Percentiles rank a stretch among this genome's conserved stretches.
These are phyloP conservation scores for Aspergillus fumigatiaffinis DNA, from an alignment of 2,329 filamentous ascomycete genomes.

Conservation along the genomic window DNA sequence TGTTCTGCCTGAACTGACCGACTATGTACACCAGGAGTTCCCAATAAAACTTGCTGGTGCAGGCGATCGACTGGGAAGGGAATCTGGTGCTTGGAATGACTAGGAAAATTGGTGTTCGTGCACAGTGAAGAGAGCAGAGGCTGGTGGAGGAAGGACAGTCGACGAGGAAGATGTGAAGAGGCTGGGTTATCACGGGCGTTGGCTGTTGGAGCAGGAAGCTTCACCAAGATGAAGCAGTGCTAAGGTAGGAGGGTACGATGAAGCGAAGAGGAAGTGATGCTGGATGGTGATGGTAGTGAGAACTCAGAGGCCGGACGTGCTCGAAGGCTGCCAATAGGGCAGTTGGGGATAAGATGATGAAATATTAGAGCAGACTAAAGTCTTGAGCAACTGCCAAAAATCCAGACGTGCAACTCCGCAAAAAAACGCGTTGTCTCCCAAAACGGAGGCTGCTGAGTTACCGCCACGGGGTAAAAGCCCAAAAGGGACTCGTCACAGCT, in stretches of 20 bases:
- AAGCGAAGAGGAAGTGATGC: conserved; percentile 18
- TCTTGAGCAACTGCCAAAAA: conserved; percentile 13
- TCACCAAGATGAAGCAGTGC: conserved; percentile 21
- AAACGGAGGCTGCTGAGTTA: not conserved
- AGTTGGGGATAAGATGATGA: conserved; percentile 15
- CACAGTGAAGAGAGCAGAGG: conserved; percentile 32
- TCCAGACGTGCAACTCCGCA: not conserved
- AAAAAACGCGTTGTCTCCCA: conserved; percentile 1
- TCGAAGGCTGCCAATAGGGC: conserved; percentile 15
- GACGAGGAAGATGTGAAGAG: conserved; percentile 25
- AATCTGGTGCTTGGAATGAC: conserved; percentile 36
- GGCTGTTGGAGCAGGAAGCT: conserved; percentile 16
- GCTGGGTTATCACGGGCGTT: conserved; percentile 25
- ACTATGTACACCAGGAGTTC: conserved; percentile 83
- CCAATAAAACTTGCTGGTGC: conserved; percentile 93
- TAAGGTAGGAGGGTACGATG: conserved; percentile 18
- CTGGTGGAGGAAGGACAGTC: conserved; percentile 31
- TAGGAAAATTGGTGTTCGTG: conserved; percentile 28
- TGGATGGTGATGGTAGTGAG: conserved; percentile 17
- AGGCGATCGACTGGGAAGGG: conserved; percentile 40
- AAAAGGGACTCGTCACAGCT: not conserved
- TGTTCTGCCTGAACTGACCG: conserved; percentile 50
- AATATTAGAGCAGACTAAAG: conserved; percentile 17
- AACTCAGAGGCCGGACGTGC: conserved; percentile 19
- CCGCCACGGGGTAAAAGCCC: not conserved